Percentiles rank a stretch among this genome's conserved stretches.
These are phyloP conservation scores for Carex cristatella DNA, from an alignment of 176 grass and related monocot genomes.

Conservation along the genomic window DNA sequence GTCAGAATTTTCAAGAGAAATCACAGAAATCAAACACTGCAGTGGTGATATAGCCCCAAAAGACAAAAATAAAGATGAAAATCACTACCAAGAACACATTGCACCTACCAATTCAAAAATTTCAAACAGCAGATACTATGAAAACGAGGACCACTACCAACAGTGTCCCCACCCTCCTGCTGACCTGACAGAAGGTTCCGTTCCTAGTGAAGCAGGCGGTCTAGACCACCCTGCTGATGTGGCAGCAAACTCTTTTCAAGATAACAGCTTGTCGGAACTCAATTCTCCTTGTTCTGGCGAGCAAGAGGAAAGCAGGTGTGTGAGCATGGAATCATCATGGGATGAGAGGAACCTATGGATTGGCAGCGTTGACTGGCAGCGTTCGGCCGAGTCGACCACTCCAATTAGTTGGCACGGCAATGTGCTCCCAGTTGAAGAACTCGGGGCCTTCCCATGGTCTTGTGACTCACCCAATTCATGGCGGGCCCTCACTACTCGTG, in stretches of 20 bases:
- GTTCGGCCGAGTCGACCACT: conserved; percentile 52
- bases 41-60: not conserved
- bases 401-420: conserved; percentile 56
- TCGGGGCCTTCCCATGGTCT: conserved; percentile 61
- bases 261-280: conserved; percentile 12
- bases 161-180: not conserved
- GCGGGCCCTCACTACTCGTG: conserved; percentile 47
- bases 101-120: not conserved
- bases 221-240: not conserved
- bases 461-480: conserved; percentile 70
- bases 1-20: not conserved
- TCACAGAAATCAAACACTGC: not conserved
- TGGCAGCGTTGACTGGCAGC: conserved; percentile 59
- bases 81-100: not conserved
- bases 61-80: not conserved
- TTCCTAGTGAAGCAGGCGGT: not conserved
- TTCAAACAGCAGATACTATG: not conserved
- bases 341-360: conserved; percentile 85
- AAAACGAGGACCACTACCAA: not conserved
- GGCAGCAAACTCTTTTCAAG: not conserved
- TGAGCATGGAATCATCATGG: conserved; percentile 58
- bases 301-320: conserved; percentile 35
- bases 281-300: conserved; percentile 43
- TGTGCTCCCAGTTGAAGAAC: conserved; percentile 32
- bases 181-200: not conserved